Conservation (phyloP, 441 rosid species). For the Adansonia gregorii region DNA sequence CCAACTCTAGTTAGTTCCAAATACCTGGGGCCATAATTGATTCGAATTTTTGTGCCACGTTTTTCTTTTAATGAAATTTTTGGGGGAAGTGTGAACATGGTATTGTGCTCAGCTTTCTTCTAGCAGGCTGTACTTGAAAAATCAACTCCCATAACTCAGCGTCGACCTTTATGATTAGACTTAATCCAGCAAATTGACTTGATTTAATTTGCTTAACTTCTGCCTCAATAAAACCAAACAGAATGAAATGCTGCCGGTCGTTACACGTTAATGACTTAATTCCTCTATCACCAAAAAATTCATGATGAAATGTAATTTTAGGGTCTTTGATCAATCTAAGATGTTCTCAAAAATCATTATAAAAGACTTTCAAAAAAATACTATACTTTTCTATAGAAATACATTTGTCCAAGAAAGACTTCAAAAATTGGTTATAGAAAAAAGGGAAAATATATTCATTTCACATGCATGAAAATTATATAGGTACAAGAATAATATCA, state of each 20-base stretch:
- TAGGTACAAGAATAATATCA: too few species aligned
- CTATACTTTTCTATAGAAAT: too few species aligned
- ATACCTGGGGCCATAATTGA: neutral
- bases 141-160: neutral
- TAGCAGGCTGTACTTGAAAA: conserved; percentile 2
- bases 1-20: neutral
- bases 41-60: neutral
- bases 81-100: neutral
- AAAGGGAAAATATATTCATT: too few species aligned
- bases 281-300: neutral
- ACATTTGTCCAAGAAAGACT: too few species aligned
- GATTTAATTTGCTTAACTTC: neutral
- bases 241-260: conserved; percentile 5
- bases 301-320: too few species aligned
- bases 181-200: neutral
- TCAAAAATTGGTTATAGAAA: too few species aligned
- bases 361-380: too few species aligned
- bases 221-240: neutral
- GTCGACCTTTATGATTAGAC: neutral
- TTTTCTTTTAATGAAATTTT: neutral
- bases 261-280: conserved; percentile 2
- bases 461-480: too few species aligned
- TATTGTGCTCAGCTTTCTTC: neutral
- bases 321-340: too few species aligned
- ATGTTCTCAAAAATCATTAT: too few species aligned